Percentiles rank a stretch among this genome's conserved stretches.
These are phyloP conservation scores for Pisolithus marmoratus DNA, from an alignment of 768 basidiomycete species.

Conservation along the genomic window DNA sequence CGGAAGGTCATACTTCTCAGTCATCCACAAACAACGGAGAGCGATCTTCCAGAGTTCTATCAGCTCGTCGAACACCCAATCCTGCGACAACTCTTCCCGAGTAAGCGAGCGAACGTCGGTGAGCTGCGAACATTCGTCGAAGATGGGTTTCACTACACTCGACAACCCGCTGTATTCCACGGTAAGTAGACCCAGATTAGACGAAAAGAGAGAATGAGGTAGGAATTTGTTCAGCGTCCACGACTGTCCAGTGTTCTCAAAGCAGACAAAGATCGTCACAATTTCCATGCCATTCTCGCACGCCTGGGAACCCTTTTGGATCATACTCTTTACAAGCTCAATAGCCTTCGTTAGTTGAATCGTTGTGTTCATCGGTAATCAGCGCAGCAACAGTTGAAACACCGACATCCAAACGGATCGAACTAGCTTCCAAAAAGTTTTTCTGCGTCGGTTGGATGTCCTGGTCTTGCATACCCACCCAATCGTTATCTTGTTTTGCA, in stretches of 20 bases:
- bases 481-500: slow-evolving; percentile 13
- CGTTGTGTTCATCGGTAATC: slow-evolving; percentile 36
- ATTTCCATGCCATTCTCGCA: slow-evolving; percentile 53
- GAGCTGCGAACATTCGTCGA: slow-evolving; percentile 48
- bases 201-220: slow-evolving; percentile 49
- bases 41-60: slow-evolving; percentile 50
- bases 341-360: slow-evolving; percentile 41
- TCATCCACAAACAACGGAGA: slow-evolving; percentile 38
- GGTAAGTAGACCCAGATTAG: slow-evolving; percentile 50
- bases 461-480: slow-evolving; percentile 14
- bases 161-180: slow-evolving; percentile 46
- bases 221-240: slow-evolving; percentile 49
- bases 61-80: slow-evolving; percentile 48
- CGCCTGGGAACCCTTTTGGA: slow-evolving; percentile 44
- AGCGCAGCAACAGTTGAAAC: slow-evolving; percentile 51
- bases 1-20: slow-evolving; percentile 40
- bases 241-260: slow-evolving; percentile 25
- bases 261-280: slow-evolving; percentile 35
- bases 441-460: slow-evolving; percentile 26
- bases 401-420: slow-evolving; percentile 50
- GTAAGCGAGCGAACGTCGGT: slow-evolving; percentile 54
- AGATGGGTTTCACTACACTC: slow-evolving; percentile 42
- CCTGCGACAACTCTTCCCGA: slow-evolving; percentile 47
- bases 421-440: slow-evolving; percentile 45
- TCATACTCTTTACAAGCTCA: slow-evolving; percentile 50